These are phyloP conservation scores for Polyplosphaeria fusca DNA, from an alignment of 495 filamentous ascomycete genomes.

Conservation along the genomic window DNA sequence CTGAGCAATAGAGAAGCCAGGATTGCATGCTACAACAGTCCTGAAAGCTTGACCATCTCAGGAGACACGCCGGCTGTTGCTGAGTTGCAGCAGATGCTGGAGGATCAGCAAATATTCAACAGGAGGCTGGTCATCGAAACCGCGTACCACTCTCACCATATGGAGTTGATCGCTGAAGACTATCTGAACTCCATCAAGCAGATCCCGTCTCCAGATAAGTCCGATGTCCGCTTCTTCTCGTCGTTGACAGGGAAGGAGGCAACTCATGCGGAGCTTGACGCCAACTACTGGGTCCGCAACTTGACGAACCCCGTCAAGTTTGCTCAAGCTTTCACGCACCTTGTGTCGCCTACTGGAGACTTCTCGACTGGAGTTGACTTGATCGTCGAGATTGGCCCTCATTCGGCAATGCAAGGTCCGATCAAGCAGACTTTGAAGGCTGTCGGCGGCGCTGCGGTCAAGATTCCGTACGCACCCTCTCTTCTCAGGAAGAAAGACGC, in stretches of 20 bases:
- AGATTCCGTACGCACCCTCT: conserved; percentile 13
- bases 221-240: conserved; percentile 42
- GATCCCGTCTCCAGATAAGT: conserved; percentile 4
- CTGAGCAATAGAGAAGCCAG: neutral
- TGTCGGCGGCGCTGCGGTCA: conserved; percentile 8
- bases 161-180: conserved; percentile 44
- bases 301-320: conserved; percentile 47
- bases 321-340: conserved; percentile 26
- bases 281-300: conserved; percentile 49
- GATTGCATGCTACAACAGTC: conserved; percentile 39
- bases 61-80: conserved; percentile 41
- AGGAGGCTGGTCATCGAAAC: conserved; percentile 44
- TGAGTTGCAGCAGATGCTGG: conserved; percentile 37
- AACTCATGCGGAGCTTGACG: neutral
- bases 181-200: conserved; percentile 42
- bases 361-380: conserved; percentile 39
- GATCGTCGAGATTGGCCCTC: conserved; percentile 63
- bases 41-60: conserved; percentile 40
- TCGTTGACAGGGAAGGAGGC: conserved; percentile 39
- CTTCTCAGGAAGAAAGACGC: conserved; percentile 19
- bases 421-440: conserved; percentile 35
- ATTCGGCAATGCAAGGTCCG: conserved; percentile 60
- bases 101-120: conserved; percentile 42
- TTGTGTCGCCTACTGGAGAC: conserved; percentile 4
- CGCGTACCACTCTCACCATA: conserved; percentile 65